Evolutionary conservation across 148 eudicot species (phyloP), one percentile per base, ranked within the genome.

Genomic region (Camellia japonica): DNA sequence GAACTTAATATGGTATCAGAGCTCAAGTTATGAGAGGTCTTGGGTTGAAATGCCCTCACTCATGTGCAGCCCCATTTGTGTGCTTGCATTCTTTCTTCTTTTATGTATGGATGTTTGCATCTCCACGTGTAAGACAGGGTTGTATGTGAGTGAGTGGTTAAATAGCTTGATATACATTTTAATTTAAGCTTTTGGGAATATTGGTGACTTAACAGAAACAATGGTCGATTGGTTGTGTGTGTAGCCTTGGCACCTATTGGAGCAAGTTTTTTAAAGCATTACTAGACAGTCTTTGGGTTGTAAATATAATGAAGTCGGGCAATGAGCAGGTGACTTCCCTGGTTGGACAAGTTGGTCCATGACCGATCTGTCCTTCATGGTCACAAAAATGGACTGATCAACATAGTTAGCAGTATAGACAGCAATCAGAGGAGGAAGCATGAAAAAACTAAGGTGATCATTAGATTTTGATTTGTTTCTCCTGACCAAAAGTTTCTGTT

Each of bases 401-500:
- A 64, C 61, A 42, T 74, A 59, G 52, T 41, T 30, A 3, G 65
- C 64, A 11, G 9, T 30, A 43, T 70, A 58, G 43, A 79, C 68
- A 70, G 65, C 74, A 20, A 43, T 59, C 47, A 30, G 68, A 43
- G 58, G 52, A 56, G 41, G 67, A 70, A 43, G 81, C 75, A 56
- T 58, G 56, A 79, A 61, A 68, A 14, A 41, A 23, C 18, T 58
- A 19, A 66, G 44, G 18, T 79, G 15, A 43, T 49, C 9, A 19
- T 58, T 58, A 41, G 44, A 19, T 23, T 60, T 54, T 59, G 12
- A 10, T 56, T 80, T 80, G 76, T 63, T 76, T 20, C 52, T 79
- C 49, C 52, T 65, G 70, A 73, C 46, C 14, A 41, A 71, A 30
- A 41, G 18, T 23, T 47, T 82, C 65, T 79, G 52, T 67, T 80